phyloP scores from a whole-genome alignment of 768 basidiomycete species.

The Dacryopinax primogenitus region DNA sequence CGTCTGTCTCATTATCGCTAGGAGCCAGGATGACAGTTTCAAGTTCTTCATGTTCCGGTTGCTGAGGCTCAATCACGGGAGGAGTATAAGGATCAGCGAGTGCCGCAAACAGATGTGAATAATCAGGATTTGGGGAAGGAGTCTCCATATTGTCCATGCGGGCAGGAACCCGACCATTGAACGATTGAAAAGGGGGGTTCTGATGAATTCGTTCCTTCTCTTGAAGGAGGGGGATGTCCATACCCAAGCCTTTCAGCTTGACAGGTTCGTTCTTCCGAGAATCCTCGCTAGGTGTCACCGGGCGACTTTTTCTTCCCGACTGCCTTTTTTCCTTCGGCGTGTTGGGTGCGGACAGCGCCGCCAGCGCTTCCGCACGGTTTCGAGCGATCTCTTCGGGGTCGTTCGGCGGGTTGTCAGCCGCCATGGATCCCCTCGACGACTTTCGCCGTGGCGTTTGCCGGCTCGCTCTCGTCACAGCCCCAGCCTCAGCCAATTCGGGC shows the following conservation, averaged over 20 bases:
- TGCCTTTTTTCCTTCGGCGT: neutral
- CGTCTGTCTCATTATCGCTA: neutral
- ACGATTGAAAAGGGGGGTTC: neutral
- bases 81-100: constrained; percentile 3
- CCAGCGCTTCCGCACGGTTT: neutral
- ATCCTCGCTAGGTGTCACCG: neutral
- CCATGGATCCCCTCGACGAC: neutral
- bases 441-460: neutral
- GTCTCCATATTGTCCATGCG: neutral
- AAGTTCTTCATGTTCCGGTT: neutral
- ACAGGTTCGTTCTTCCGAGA: neutral
- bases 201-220: neutral
- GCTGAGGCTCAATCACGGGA: neutral
- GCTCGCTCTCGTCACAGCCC: neutral
- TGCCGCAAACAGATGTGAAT: neutral
- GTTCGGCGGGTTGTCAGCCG: neutral
- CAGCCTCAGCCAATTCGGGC: neutral
- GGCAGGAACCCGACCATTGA: neutral
- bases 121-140: neutral
- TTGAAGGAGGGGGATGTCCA: neutral
- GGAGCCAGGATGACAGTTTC: neutral
- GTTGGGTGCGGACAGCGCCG: neutral
- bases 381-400: neutral
- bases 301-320: neutral
- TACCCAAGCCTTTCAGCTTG: neutral